Evolutionary conservation across 1,139 yeast genomes (phyloP).

Genomic region (Yamadazyma buinensis): DNA sequence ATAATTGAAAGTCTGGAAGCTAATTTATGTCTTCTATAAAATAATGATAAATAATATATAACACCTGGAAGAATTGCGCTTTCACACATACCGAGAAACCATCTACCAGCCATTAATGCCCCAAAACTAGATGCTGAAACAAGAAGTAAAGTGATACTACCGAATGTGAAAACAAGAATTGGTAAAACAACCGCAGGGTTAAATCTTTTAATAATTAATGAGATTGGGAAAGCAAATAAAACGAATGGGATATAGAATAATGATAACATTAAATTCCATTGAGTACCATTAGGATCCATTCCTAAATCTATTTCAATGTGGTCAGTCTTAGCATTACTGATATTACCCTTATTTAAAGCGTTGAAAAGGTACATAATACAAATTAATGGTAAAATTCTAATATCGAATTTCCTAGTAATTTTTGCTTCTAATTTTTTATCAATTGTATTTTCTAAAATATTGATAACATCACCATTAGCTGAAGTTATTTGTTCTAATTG

Average conservation of each 20-base stretch:
- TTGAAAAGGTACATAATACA: constrained; percentile 27
- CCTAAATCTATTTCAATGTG: constrained; percentile 23
- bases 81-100: constrained; percentile 25
- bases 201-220: constrained; percentile 26
- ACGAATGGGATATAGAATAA: constrained; percentile 30
- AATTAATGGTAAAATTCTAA: constrained; percentile 26
- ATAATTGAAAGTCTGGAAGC: constrained; percentile 24
- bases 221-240: constrained; percentile 31
- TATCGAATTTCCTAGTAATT: constrained; percentile 30
- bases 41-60: constrained; percentile 27
- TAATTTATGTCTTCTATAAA: constrained; percentile 23
- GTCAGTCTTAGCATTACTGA: constrained; percentile 27
- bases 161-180: constrained; percentile 27
- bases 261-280: constrained; percentile 27
- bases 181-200: constrained; percentile 27
- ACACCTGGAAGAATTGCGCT: constrained; percentile 29
- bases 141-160: constrained; percentile 22
- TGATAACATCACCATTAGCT: constrained; percentile 13
- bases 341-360: constrained; percentile 26
- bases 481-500: constrained; percentile 16
- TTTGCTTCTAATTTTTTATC: constrained; percentile 20
- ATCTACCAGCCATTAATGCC: constrained; percentile 24
- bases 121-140: constrained; percentile 23
- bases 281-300: constrained; percentile 21
- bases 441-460: constrained; percentile 9